Evolutionary conservation across 1,284 basidiomycete species (phyloP), one percentile per base, ranked within the genome.

Genomic region (Ustilago shanxiensis): DNA sequence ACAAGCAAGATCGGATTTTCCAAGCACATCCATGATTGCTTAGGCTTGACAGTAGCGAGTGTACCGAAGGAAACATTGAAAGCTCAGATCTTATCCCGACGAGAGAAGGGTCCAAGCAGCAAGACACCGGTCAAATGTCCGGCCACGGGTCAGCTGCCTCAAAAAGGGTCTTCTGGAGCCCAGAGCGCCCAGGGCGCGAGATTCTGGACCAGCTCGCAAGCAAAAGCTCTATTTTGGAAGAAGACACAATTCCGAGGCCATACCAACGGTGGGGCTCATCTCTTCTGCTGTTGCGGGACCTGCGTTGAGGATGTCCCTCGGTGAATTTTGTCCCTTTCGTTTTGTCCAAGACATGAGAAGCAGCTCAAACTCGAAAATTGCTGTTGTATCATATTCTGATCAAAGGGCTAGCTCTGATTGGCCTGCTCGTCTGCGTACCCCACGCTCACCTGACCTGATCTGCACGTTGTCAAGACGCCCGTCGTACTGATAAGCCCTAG

Each of bases 101-200:
- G 44, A 2, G 28, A 47, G 24, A 47, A 60, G 55, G 60, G 59
- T 59, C 47, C 56, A 62, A 26, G 8, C 20, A 18, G 22, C 20
- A 39, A 63, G 31, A 60, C 52, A 57, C 70, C 70, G 70, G 53
- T 56, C 57, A 72, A 72, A 60, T 64, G 56, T 55, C 70, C 70
- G 70, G 31, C 29, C 31, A 28, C 33, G 31, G 20, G 41, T 7
- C 41, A 44, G 29, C 29, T 16, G 26, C 57, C 57, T 55, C 18
- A 8, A 29, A 13, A 16, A 24, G 60, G 44, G 31, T 65, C 45
- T 22, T 37, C 64, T 66, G 51, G 50, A 59, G 66, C 59, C 66
- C 66, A 67, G 26, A 57, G 66, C 52, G 37, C 31, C n/a, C 51
- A 52, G 28, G 20, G 51, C 51, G 51, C 50, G 50, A 52, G 29